These are phyloP conservation scores for Boletellus ananiceps DNA, from an alignment of 768 basidiomycete genomes.

Conservation along the genomic window DNA sequence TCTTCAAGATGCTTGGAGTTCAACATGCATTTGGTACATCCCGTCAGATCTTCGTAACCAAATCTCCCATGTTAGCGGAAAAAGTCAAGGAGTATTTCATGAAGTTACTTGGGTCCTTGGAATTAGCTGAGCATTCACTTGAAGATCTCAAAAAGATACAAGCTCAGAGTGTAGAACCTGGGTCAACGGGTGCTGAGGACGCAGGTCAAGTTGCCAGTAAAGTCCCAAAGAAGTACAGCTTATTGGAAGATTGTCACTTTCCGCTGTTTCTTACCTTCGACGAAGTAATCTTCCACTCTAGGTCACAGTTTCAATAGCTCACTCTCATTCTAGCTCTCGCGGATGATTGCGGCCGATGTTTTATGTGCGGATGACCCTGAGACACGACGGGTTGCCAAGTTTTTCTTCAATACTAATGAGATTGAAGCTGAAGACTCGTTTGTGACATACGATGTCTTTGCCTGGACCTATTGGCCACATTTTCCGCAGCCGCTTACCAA, in stretches of 20 bases:
- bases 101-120: slow-evolving; percentile 45
- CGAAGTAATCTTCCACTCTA: slow-evolving; percentile 35
- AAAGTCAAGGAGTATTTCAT: slow-evolving; percentile 66
- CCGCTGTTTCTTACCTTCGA: slow-evolving; percentile 69
- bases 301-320: neutral
- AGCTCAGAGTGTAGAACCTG: slow-evolving; percentile 21
- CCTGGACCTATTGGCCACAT: slow-evolving; percentile 54
- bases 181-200: slow-evolving; percentile 31
- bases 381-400: slow-evolving; percentile 1
- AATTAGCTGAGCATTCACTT: slow-evolving; percentile 32
- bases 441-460: slow-evolving; percentile 47
- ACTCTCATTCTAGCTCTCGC: slow-evolving; percentile 15
- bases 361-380: slow-evolving; percentile 5
- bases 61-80: slow-evolving; percentile 57
- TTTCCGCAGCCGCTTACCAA: slow-evolving; percentile 49
- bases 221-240: slow-evolving; percentile 48
- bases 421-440: slow-evolving; percentile 19
- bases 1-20: slow-evolving; percentile 70
- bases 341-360: slow-evolving; percentile 26
- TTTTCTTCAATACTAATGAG: slow-evolving; percentile 17
- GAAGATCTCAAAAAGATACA: slow-evolving; percentile 36
- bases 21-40: slow-evolving; percentile 47
- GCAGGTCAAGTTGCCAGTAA: slow-evolving; percentile 12
- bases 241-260: slow-evolving; percentile 56
- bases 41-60: slow-evolving; percentile 69